Evolutionary conservation across 306 rosid species (phyloP), one percentile per base, ranked within the genome.

Genomic region (Dalbergia oliveri): DNA sequence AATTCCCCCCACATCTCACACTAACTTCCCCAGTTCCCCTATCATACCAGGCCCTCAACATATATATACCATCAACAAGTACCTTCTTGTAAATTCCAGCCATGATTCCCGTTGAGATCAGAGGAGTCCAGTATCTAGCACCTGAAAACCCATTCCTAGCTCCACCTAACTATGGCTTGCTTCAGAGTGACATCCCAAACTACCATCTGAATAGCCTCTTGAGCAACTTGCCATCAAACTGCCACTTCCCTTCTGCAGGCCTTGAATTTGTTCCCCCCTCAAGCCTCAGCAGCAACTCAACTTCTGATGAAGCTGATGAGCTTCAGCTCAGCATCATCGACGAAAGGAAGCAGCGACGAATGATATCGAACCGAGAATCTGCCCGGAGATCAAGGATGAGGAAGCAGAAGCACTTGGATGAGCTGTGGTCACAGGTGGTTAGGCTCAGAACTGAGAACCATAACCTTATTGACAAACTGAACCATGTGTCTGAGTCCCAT

Each of bases 311-410:
- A 65, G 94, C 92, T 2, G 97, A 93, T 35, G 97, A 91, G 9
- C 89, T 87, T 10, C 91, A 86, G 33, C 73, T 82, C 60, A 77
- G 69, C 66, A 70, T 90, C 79, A 83, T 93, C 72, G 92, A 93
- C 1, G 92, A 91, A n/a, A 82, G 98, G 86, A 90, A 86, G 69
- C 93, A 87, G 76, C 26, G 97, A 56, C 49, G 98, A 60, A 93
- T 93, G 98, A 91, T 93, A 77, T 93, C 98, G 0, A 93, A 93
- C 79, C 54, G 98, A 73, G 98, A 93, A 82, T 93, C 98, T 0
- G 98, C 98, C 3, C 70, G 98, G 23, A 81, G 98, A 56, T 93
- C 98, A 3, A 64, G 98, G 85, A 93, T 93, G 98, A 82, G 98
- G 87, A 93, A 93, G 65, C 98, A 93, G 63, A 91, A 83, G 41